These are phyloP conservation scores for Glarea lozoyensis DNA, from an alignment of 495 filamentous ascomycete species.

Conservation along the genomic window DNA sequence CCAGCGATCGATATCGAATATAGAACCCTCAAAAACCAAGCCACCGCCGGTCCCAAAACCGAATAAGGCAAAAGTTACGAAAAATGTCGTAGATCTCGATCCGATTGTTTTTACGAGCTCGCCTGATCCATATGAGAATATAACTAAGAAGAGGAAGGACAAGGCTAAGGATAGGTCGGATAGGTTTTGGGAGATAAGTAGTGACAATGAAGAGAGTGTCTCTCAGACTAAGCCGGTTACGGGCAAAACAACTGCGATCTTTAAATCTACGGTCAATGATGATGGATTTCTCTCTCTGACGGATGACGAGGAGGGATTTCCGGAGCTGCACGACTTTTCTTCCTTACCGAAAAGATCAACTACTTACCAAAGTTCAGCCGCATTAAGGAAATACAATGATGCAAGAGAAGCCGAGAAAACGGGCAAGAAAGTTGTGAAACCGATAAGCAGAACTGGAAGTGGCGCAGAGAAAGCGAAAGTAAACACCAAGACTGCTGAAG, in stretches of 20 bases:
- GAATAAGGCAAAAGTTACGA: slow-evolving; percentile 6
- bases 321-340: slow-evolving; percentile 14
- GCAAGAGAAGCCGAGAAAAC: too few relatives aligned
- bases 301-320: slow-evolving; percentile 9
- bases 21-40: slow-evolving; percentile 9
- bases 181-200: slow-evolving; percentile 18
- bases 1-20: slow-evolving; percentile 20
- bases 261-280: too few relatives aligned
- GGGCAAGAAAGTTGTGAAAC: too few relatives aligned
- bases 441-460: too few relatives aligned
- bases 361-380: slow-evolving; percentile 3
- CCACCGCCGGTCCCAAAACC: not conserved
- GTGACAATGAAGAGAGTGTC: too few relatives aligned
- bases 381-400: slow-evolving; percentile 28
- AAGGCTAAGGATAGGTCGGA: not conserved
- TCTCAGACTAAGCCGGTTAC: too few relatives aligned
- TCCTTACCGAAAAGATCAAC: slow-evolving; percentile 3
- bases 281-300: slow-evolving; percentile 3
- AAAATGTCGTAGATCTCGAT: slow-evolving; percentile 30
- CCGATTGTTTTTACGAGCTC: slow-evolving; percentile 48
- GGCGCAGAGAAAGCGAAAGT: too few relatives aligned
- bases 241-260: too few relatives aligned
- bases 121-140: slow-evolving; percentile 16
- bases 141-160: slow-evolving; percentile 8
- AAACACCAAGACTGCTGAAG: slow-evolving; percentile 27